Percentiles rank a stretch among this genome's conserved stretches.
phyloP scores from a whole-genome alignment of 768 basidiomycete species.

The Boletus barrowsii region DNA sequence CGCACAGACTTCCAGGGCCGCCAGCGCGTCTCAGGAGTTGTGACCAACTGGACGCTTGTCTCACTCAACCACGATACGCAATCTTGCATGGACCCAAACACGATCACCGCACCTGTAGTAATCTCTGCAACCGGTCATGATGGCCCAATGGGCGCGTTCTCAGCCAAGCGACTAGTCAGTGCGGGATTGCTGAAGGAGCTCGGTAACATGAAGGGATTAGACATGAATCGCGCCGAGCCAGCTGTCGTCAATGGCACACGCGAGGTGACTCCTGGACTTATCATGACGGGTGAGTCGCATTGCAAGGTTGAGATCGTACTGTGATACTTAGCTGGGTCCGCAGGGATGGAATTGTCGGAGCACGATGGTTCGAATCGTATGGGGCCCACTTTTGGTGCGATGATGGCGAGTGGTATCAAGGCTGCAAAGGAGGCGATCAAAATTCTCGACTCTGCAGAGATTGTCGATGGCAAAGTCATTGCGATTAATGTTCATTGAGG shows the following conservation, averaged over 20 bases:
- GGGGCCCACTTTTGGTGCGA: slow-evolving; percentile 78
- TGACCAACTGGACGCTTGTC: slow-evolving; percentile 54
- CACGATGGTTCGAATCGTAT: slow-evolving; percentile 78
- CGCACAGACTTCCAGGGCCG: slow-evolving; percentile 45
- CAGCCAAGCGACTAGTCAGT: slow-evolving; percentile 74
- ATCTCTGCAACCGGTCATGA: slow-evolving; percentile 75
- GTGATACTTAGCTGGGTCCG: background rate
- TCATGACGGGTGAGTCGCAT: slow-evolving; percentile 59
- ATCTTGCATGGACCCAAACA: slow-evolving; percentile 76
- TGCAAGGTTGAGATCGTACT: background rate
- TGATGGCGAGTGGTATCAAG: slow-evolving; percentile 75
- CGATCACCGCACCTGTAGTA: slow-evolving; percentile 75
- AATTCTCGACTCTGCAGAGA: slow-evolving; percentile 44
- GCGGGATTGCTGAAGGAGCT: slow-evolving; percentile 70
- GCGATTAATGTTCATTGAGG: slow-evolving; percentile 22
- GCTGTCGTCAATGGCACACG: slow-evolving; percentile 76
- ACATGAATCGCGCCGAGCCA: slow-evolving; percentile 81
- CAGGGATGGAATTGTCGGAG: slow-evolving; percentile 81
- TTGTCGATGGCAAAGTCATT: slow-evolving; percentile 56
- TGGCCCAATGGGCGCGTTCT: slow-evolving; percentile 79
- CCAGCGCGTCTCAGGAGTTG: slow-evolving; percentile 50
- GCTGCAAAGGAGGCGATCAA: slow-evolving; percentile 64
- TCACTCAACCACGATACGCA: slow-evolving; percentile 69
- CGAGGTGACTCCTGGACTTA: slow-evolving; percentile 71
- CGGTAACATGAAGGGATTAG: slow-evolving; percentile 76